These are phyloP conservation scores for Aspergillus costaricaensis DNA, from an alignment of 2,329 filamentous ascomycete genomes.

Conservation along the genomic window DNA sequence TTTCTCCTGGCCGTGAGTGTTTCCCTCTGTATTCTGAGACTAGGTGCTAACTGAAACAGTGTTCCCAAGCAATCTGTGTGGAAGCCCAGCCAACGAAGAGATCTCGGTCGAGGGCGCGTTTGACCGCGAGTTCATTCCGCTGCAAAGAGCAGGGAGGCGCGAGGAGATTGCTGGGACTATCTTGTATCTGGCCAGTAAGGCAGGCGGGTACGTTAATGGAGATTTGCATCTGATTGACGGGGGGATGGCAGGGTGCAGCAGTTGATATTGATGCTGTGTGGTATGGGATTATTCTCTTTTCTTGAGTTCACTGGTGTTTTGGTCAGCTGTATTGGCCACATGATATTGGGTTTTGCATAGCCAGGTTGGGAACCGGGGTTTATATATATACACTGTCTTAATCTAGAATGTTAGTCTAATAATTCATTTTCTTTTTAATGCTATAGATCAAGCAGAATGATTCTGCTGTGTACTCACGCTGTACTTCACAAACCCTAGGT, in stretches of 20 bases:
- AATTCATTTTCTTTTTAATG: too few species aligned
- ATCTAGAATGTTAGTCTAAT: neutral
- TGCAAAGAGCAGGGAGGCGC: slow-evolving; percentile 40
- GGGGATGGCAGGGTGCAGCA: slow-evolving; percentile 4
- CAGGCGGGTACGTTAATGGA: slow-evolving; percentile 58
- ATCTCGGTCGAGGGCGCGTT: slow-evolving; percentile 13
- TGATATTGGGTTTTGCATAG: neutral
- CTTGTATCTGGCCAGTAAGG: slow-evolving; percentile 54
- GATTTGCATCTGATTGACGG: slow-evolving; percentile 54
- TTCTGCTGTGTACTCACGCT: too few species aligned
- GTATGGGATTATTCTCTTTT: too few species aligned
- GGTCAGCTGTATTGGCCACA: neutral
- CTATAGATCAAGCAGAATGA: too few species aligned
- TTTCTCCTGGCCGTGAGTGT: slow-evolving; percentile 26
- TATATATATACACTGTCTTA: neutral
- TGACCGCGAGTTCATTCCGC: slow-evolving; percentile 11
- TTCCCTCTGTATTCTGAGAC: neutral
- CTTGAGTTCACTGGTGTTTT: neutral
- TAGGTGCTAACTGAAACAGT: neutral
- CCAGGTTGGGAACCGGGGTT: neutral
- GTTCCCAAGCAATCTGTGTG: neutral
- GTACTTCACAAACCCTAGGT: too few species aligned
- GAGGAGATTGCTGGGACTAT: slow-evolving; percentile 55
- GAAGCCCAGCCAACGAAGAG: neutral
- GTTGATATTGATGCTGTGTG: neutral